Evolutionary conservation across 148 eudicot genomes (phyloP).

Genomic region (Euryodendron excelsum): DNA sequence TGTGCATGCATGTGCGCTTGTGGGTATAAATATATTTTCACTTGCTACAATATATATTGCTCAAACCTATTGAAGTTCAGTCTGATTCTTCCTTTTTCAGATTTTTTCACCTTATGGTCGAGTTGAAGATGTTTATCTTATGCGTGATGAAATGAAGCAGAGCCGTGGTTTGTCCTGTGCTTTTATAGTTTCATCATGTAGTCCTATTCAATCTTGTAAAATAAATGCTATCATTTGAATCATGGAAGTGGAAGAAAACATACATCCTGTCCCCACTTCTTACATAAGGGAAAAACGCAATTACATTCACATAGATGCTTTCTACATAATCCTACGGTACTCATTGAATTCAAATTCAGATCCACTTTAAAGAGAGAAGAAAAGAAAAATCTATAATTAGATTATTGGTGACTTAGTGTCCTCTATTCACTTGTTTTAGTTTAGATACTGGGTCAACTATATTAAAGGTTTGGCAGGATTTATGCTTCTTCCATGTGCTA

Average conservation of each 20-base stretch:
- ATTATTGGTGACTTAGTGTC: too few species aligned
- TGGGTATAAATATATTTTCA: too few species aligned
- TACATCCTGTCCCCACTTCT: neutral
- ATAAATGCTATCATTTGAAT: slow-evolving; percentile 10
- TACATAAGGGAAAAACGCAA: neutral
- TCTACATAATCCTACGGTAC: neutral
- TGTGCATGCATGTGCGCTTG: too few species aligned
- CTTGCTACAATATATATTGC: neutral
- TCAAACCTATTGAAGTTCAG: neutral
- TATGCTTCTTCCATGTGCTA: neutral
- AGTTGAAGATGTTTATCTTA: slow-evolving; percentile 92
- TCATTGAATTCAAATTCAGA: neutral
- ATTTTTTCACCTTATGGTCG: slow-evolving; percentile 84
- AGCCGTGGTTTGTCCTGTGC: slow-evolving; percentile 72
- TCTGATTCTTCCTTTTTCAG: slow-evolving; percentile 36
- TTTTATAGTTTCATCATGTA: neutral
- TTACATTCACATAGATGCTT: neutral
- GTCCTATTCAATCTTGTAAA: neutral
- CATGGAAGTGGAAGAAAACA: neutral
- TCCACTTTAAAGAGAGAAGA: neutral
- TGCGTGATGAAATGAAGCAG: slow-evolving; percentile 97
- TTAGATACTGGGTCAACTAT: neutral
- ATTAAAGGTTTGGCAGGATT: neutral
- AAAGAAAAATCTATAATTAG: neutral
- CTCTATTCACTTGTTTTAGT: neutral